Evolutionary conservation across 1,284 basidiomycete species (phyloP).

Genomic region (Chondrostereum purpureum): DNA sequence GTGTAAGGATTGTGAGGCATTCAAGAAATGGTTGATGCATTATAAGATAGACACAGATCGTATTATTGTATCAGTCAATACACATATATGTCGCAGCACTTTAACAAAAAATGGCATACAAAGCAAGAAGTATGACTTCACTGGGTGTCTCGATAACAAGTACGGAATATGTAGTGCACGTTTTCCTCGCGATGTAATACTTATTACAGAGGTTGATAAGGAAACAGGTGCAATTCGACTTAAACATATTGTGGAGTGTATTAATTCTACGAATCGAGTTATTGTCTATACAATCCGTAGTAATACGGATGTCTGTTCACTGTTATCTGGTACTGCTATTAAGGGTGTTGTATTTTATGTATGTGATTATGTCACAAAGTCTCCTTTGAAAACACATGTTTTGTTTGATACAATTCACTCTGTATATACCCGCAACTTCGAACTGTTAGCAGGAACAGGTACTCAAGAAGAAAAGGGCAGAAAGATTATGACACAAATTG

Average conservation of each 20-base stretch:
- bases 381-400: slow-evolving; percentile 10
- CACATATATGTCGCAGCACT: too few relatives aligned
- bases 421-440: slow-evolving; percentile 17
- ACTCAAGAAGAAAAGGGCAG: slow-evolving; percentile 16
- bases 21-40: neutral
- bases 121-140: too few relatives aligned
- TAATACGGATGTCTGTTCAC: neutral
- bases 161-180: slow-evolving; percentile 20
- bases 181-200: slow-evolving; percentile 21
- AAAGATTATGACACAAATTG: slow-evolving; percentile 22
- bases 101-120: too few relatives aligned
- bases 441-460: slow-evolving; percentile 12
- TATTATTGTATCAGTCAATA: too few relatives aligned
- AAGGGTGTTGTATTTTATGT: slow-evolving; percentile 11
- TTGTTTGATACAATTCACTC: slow-evolving; percentile 10
- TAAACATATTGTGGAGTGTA: slow-evolving; percentile 13
- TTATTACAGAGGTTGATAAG: slow-evolving; percentile 18
- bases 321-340: too few relatives aligned
- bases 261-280: neutral
- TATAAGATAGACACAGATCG: too few relatives aligned
- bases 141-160: neutral
- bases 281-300: neutral
- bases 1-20: neutral
- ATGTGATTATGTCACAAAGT: too few relatives aligned
- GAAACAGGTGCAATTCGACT: slow-evolving; percentile 17